Evolutionary conservation across 352 stramenopile genomes (phyloP).

Genomic region (Aphanomyces euteiches): DNA sequence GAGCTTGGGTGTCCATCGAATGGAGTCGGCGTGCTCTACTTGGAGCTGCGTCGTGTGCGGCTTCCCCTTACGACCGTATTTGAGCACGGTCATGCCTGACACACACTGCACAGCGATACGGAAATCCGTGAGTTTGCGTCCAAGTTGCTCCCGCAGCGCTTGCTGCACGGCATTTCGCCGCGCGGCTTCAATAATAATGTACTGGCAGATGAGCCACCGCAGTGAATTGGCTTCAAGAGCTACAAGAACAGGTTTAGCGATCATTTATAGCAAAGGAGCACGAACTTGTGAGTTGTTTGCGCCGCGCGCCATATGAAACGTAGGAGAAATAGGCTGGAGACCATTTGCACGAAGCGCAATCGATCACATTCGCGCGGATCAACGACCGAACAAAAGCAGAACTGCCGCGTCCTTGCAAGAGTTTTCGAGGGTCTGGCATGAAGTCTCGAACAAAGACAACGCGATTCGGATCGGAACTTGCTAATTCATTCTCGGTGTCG

Average conservation of each 20-base stretch:
- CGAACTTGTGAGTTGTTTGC: slow-evolving; percentile 18
- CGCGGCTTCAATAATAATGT: slow-evolving; percentile 20
- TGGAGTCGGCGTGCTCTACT: slow-evolving; percentile 71
- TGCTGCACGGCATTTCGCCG: slow-evolving; percentile 9
- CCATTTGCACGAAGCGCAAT: slow-evolving; percentile 21
- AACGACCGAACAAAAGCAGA: slow-evolving; percentile 2
- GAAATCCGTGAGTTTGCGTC: slow-evolving; percentile 81
- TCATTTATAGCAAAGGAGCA: background rate
- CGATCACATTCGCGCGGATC: slow-evolving; percentile 28
- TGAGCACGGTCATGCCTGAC: slow-evolving; percentile 60
- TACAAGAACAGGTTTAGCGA: background rate
- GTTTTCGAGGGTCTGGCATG: slow-evolving; percentile 10
- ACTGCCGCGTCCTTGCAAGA: background rate
- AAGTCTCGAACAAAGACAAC: background rate
- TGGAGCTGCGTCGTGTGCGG: slow-evolving; percentile 67
- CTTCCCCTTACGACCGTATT: slow-evolving; percentile 77
- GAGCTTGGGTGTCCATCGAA: slow-evolving; percentile 79
- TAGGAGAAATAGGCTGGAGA: slow-evolving; percentile 14
- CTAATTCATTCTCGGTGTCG: background rate
- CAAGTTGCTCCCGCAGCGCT: slow-evolving; percentile 39
- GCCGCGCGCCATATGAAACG: slow-evolving; percentile 18
- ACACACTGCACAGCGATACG: slow-evolving; percentile 78
- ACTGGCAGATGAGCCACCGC: slow-evolving; percentile 27
- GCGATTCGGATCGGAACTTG: background rate
- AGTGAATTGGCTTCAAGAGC: slow-evolving; percentile 19